Evolutionary conservation across 2,329 filamentous ascomycete genomes (phyloP).

Genomic region (Blastomyces parvus): DNA sequence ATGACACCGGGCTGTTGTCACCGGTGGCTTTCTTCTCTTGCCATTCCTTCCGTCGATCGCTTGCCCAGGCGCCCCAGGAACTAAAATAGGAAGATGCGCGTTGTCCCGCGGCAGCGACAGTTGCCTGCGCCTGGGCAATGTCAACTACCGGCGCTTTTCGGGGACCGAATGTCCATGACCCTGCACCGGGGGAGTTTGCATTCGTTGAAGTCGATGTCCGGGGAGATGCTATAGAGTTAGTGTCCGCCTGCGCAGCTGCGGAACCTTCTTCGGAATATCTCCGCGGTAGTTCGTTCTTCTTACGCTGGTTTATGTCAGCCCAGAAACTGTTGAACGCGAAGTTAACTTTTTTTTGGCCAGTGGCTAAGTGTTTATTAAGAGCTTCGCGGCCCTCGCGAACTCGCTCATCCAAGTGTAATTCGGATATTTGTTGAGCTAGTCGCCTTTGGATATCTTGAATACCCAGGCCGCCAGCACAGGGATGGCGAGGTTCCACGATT

Average conservation of each 20-base stretch:
- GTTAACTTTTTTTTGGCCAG: conserved; percentile 78
- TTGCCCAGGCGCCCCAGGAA: conserved; percentile 55
- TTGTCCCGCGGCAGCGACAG: conserved; percentile 44
- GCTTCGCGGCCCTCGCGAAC: conserved; percentile 75
- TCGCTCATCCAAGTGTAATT: conserved; percentile 85
- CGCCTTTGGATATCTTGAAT: conserved; percentile 91
- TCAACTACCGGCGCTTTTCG: conserved; percentile 37
- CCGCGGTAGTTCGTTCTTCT: conserved; percentile 28
- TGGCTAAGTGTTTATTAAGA: conserved; percentile 78
- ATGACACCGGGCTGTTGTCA: conserved; percentile 7
- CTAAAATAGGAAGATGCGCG: conserved; percentile 54
- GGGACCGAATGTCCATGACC: conserved; percentile 23
- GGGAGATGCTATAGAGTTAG: conserved; percentile 20
- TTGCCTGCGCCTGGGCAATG: conserved; percentile 46
- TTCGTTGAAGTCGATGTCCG: conserved; percentile 20
- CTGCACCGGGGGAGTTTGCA: conserved; percentile 12
- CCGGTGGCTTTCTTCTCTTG: conserved; percentile 28
- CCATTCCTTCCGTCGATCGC: conserved; percentile 40
- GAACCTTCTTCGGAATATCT: conserved; percentile 22
- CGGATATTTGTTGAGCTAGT: conserved; percentile 82
- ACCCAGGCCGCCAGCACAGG: conserved; percentile 81
- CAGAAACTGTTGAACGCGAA: conserved; percentile 81
- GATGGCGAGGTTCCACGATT: conserved; percentile 85
- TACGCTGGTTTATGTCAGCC: conserved; percentile 70
- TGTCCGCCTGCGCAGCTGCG: conserved; percentile 21